Base-by-base conservation (phyloP, 2,329 filamentous ascomycete genomes). In the Metarhizium brunneum region DNA sequence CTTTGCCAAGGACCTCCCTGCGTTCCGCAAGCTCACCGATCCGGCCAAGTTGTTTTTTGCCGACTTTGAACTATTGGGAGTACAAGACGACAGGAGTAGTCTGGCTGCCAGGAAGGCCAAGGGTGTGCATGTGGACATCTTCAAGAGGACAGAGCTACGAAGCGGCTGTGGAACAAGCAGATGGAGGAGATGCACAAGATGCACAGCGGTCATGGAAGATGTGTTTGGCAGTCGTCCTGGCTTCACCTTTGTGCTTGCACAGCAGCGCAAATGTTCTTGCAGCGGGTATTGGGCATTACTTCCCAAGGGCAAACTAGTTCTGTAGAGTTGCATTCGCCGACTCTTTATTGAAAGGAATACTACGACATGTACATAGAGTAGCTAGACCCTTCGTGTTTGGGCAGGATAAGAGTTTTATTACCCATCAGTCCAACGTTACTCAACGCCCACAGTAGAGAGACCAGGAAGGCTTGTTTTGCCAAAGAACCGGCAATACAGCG, bases 11-110 rank as follows among this genome's bases (percentile, higher is more conserved):
- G 80, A 84, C 49, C 70, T 90, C 32, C 75, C 74, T 0, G 74
- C 76, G 20, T 78, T 92, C 54, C 76, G 80, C 45, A 73, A 74
- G 5, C 76, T 80, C 54, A 77, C 85, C 11, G 83, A 94, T 60
- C 78, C 83, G 32, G 80, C 85, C 10, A 79, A 79, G 58, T 76
- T 95, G 51, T 88, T 88, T 71, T 87, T 90, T 69, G 81, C 82
- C 51, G 83, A 94, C 65, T 89, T 85, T 55, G 77, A 76, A 51
- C 80, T 88, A 66, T 75, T 94, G 11, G 86, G 87, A 5, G 74
- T 90, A 14, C 77, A 80, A 10, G 79, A 85, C 54, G 82, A 85
- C 57, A 69, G 70, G 14, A 72, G 73, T 18, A 80, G 78, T 4
- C 65, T 81, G 13, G 68, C 66, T 3, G 63, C 65, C 20, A 70